These are phyloP conservation scores for Mucor piriformis DNA, from an alignment of 371 early-diverging fungal species.

Conservation along the genomic window DNA sequence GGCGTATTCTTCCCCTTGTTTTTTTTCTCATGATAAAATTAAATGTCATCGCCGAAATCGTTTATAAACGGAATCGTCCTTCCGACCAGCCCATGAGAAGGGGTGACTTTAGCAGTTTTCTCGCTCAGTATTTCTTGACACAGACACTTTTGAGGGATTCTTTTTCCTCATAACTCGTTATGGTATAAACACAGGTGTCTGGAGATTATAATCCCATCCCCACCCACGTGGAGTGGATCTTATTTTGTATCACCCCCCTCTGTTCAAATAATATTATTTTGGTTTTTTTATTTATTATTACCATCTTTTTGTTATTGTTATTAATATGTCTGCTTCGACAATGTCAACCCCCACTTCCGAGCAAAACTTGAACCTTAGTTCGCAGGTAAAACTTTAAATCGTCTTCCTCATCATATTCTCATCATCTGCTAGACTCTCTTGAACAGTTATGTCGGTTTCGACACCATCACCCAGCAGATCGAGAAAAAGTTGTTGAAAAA, in stretches of 20 bases:
- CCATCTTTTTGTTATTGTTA: conserved; percentile 4
- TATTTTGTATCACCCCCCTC: conserved; percentile 17
- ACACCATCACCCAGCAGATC: conserved; percentile 92
- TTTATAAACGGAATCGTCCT: background rate
- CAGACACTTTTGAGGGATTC: background rate
- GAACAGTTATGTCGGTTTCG: conserved; percentile 93
- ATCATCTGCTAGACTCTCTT: conserved; percentile 47
- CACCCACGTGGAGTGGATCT: conserved; percentile 5
- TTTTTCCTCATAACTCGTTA: background rate
- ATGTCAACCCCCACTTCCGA: conserved; percentile 27
- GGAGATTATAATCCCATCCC: background rate
- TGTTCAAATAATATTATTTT: too few relatives aligned
- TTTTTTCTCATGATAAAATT: background rate
- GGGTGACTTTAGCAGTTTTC: too few relatives aligned
- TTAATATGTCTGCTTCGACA: conserved; percentile 12
- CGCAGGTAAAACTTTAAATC: conserved; percentile 7
- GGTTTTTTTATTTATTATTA: too few relatives aligned
- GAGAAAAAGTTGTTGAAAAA: conserved; percentile 91
- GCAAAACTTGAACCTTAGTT: conserved; percentile 5
- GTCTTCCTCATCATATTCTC: background rate
- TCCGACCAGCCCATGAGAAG: too few relatives aligned
- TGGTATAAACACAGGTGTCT: conserved; percentile 12
- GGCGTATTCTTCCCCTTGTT: background rate
- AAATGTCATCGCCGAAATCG: background rate
- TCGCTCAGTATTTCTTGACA: background rate